phyloP scores from a whole-genome alignment of 2,329 filamentous ascomycete genomes.

The Aspergillus sclerotialis region DNA sequence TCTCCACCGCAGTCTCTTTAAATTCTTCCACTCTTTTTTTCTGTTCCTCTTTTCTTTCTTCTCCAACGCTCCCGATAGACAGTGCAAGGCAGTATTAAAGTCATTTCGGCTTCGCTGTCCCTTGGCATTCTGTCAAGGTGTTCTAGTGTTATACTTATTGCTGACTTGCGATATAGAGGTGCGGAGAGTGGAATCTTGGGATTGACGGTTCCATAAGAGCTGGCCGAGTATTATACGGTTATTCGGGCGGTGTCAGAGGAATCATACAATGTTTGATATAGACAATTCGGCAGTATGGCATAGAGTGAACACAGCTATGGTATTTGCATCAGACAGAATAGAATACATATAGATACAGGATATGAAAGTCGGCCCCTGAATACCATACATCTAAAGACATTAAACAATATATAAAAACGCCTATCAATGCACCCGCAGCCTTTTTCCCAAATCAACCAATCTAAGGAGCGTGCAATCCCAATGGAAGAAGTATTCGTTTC shows the following conservation, averaged over 20 bases:
- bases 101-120: slow-evolving; percentile 38
- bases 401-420: too few species aligned
- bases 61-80: slow-evolving; percentile 71
- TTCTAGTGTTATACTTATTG: slow-evolving; percentile 54
- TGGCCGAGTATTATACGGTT: slow-evolving; percentile 62
- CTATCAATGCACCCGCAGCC: slow-evolving; percentile 25
- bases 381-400: not conserved
- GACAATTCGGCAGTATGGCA: slow-evolving; percentile 7
- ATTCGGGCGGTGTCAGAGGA: slow-evolving; percentile 80
- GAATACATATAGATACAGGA: slow-evolving; percentile 27
- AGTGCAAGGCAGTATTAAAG: slow-evolving; percentile 73
- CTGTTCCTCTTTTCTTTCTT: slow-evolving; percentile 32
- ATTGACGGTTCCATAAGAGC: slow-evolving; percentile 61
- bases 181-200: slow-evolving; percentile 46
- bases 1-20: slow-evolving; percentile 2
- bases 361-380: slow-evolving; percentile 9
- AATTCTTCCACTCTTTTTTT: slow-evolving; percentile 14
- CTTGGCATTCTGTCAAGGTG: slow-evolving; percentile 62
- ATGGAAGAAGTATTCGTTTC: slow-evolving; percentile 62
- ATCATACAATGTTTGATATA: slow-evolving; percentile 52
- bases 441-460: slow-evolving; percentile 14
- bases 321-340: too few species aligned
- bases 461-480: slow-evolving; percentile 39
- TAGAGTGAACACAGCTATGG: too few species aligned
- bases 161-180: slow-evolving; percentile 57